Base-by-base conservation (phyloP, 73 alveolate genomes). In the Paramecium primaurelia region DNA sequence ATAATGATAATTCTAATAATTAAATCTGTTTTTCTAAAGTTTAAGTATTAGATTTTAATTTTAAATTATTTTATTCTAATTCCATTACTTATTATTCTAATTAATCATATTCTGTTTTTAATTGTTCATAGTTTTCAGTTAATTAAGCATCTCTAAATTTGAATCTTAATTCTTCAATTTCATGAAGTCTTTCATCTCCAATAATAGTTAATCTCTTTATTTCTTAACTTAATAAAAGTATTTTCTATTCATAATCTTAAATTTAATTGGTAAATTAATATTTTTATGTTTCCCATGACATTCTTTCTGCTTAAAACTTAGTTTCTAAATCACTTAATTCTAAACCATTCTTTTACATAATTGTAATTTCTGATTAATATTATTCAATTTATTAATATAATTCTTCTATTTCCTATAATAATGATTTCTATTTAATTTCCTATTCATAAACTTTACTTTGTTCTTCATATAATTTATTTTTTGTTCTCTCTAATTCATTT, bases 221-320 rank as follows among this genome's bases (percentile, higher is more conserved):
- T 44, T 80, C 91, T 45, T 42, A 42, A 25, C 11, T 45, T 14
- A 44, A 80, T 9, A 26, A 10, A 20, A 12, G 28, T 3, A 80
- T 22, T 47, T 36, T 80, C 58, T 80, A 47, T 42, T 80, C 91
- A 14, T 45, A 44, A 44, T 80, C 91, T 22, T 49, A 45, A 40
- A 80, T 25, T 28, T 80, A 25, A 44, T 42, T 42, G 8, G 14
- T 22, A 45, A 80, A 47, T 25, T 80, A 28, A 36, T 80, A 80
- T 80, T 49, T 80, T 49, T 80, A 14, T 25, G 77, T 80, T 49
- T 80, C 91, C 91, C 91, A 80, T 8, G 49, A 8, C 47, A 49
- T 80, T 28, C 75, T 42, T 28, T 80, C 91, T 45, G 91, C 91
- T 36, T 80, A 80, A 80, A 80, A 80, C 30, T 47, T 80, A 80